Base-by-base conservation (phyloP, 371 early-diverging fungal species). In the Mortierella sp. region DNA sequence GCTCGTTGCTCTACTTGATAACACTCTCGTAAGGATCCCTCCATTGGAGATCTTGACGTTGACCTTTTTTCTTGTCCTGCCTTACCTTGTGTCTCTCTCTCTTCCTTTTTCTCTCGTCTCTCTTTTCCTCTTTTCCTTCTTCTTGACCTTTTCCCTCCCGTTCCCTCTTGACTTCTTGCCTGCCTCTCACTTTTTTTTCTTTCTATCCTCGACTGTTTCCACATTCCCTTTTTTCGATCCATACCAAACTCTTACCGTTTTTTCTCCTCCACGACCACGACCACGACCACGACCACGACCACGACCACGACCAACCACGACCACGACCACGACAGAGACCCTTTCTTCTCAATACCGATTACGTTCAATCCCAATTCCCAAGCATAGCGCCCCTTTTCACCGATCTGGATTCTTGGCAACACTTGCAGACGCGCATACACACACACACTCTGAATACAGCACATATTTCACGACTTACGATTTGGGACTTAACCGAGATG, bases 401-500 rank as follows among this genome's bases (percentile, higher is more conserved):
- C 41, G 34, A 31, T 19, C 26, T 22, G 29, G 14, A 9, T n/a
- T 45, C 19, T 53, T 19, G 4, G 6, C 13, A 41, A 64, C 44
- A 8, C n/a, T 19, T 41, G 19, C 61, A 13, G 24, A 14, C 68
- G 40, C 68, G 14, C 45, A 68, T 31, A n/a, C 19, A 67, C 63
- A 66, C 24, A 9, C 66, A 31, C 31, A 14, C 50, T 52, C 61
- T 39, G 13, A 22, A 39, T 22, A 58, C 43, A 34, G 16, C 39
- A 37, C 29, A 22, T 29, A 52, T 34, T 29, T 64, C 50, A 68
- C 68, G 68, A 68, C 52, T 39, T 34, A 47, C 68, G 39, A 68
- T 63, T 63, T 45, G 44, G 37, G 45, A 63, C 11, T 26, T 39
- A 61, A 47, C 64, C 67, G 58, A 61, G 31, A 69, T 73, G 66